Conservation (phyloP, 768 basidiomycete species). For the Lentinula detonsa region DNA sequence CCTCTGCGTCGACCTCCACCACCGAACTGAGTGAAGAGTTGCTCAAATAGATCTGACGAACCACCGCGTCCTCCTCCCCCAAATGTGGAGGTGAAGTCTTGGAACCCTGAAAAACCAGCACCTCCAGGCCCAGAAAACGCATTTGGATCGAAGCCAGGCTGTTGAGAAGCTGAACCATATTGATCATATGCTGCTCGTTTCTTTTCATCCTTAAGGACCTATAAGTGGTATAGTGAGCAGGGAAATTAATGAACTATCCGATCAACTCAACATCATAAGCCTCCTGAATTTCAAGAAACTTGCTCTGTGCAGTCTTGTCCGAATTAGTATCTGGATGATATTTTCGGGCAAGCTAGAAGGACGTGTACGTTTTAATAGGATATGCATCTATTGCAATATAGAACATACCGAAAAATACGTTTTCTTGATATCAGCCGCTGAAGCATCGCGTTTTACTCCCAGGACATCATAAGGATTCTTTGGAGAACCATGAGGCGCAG, state of each 20-base stretch:
- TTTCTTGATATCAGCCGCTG: slow-evolving; percentile 91
- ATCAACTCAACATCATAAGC: slow-evolving; percentile 79
- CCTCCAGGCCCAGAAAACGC: slow-evolving; percentile 62
- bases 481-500: slow-evolving; percentile 43
- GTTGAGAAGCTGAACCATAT: slow-evolving; percentile 88
- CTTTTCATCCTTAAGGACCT: slow-evolving; percentile 93
- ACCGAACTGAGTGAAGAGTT: slow-evolving; percentile 68
- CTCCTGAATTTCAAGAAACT: slow-evolving; percentile 94
- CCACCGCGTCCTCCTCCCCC: slow-evolving; percentile 34
- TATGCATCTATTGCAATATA: neutral
- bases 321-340: slow-evolving; percentile 98
- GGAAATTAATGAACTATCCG: slow-evolving; percentile 3
- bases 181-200: slow-evolving; percentile 89
- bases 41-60: slow-evolving; percentile 72
- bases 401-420: slow-evolving; percentile 84
- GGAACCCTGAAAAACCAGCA: slow-evolving; percentile 61
- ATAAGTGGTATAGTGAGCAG: slow-evolving; percentile 13
- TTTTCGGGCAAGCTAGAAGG: slow-evolving; percentile 84
- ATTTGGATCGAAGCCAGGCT: slow-evolving; percentile 91
- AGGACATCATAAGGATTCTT: slow-evolving; percentile 92
- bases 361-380: neutral
- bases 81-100: slow-evolving; percentile 61
- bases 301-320: slow-evolving; percentile 83
- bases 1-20: slow-evolving; percentile 44
- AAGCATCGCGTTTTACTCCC: slow-evolving; percentile 81